Conservation (phyloP, 768 basidiomycete species). For the Boletus rubropictus region DNA sequence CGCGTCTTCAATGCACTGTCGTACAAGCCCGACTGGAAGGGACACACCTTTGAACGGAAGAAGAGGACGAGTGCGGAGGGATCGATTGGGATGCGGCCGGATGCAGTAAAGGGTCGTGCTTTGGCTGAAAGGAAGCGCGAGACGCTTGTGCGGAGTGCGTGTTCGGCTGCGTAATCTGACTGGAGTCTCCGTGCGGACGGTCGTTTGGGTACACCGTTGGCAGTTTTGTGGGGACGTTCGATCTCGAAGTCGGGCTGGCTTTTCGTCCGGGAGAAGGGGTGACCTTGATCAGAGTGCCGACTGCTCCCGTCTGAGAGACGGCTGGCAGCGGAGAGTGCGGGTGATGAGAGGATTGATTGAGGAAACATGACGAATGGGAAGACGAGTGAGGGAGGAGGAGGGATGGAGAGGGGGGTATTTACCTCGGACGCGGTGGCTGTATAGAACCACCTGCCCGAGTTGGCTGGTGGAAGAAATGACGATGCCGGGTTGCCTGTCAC, state of each 20-base stretch:
- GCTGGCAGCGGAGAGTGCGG: conserved; percentile 31
- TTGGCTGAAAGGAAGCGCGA: conserved; percentile 53
- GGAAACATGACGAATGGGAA: conserved; percentile 23
- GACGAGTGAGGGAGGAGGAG: conserved; percentile 10
- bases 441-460: conserved; percentile 28
- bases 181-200: conserved; percentile 29
- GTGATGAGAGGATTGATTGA: conserved; percentile 28
- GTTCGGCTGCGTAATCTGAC: conserved; percentile 48
- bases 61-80: conserved; percentile 63
- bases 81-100: conserved; percentile 67
- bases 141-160: conserved; percentile 50
- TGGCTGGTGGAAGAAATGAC: conserved; percentile 25
- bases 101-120: conserved; percentile 55
- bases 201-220: conserved; percentile 27
- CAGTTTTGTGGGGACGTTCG: conserved; percentile 45
- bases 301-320: conserved; percentile 37
- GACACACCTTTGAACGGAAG: conserved; percentile 69
- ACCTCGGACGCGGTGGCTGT: conserved; percentile 31
- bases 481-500: conserved; percentile 28
- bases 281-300: conserved; percentile 28
- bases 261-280: conserved; percentile 37
- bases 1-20: not conserved
- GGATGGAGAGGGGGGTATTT: conserved; percentile 24
- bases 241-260: conserved; percentile 59
- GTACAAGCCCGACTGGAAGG: not conserved